Evolutionary conservation across 2,329 filamentous ascomycete species (phyloP), one percentile per base, ranked within the genome.

Genomic region (Phyllosticta capitalensis): DNA sequence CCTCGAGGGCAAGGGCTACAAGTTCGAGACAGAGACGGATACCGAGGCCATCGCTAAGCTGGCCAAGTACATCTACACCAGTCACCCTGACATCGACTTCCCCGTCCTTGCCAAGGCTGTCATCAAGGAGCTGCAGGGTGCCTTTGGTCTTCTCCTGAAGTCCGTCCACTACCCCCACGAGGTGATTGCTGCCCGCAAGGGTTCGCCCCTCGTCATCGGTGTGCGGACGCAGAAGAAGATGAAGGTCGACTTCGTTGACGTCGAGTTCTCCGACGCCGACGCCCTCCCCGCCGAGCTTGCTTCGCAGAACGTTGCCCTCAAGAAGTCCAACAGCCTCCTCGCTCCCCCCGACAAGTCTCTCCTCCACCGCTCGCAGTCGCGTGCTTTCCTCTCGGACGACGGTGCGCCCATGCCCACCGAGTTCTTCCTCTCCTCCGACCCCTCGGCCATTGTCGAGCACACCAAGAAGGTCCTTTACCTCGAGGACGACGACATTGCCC

Each of bases 391-490:
- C 80, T 97, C 92, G 59, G 94, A 99, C 71, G 94, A 99, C 76
- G 94, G 94, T 75, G 88, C 92, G 75, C 94, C 94, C 66, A 95
- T 97, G 84, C 92, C 94, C 64, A 92, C 92, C 69, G 94, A 99
- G 77, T 99, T 99, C 81, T 99, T 97, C 85, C 85, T 99, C 66
- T 99, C 94, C 61, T 99, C 94, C 61, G 94, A 99, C 77, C 94
- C 94, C 19, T 96, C 94, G 50, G 92, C 94, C 70, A 96, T 99
- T 70, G 89, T 99, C 67, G 94, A 99, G 82, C 94, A 99, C 83
- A 99, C 94, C 74, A 99, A 99, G 85, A 99, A 97, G 84, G 94
- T 99, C 65, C 87, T 99, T 77, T 99, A 99, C 81, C 88, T 99
- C 60, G 94, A 99, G 82, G 94, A 99, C 74, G 94, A 99, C 74